These are phyloP conservation scores for Sugiyamaella floridensis DNA, from an alignment of 805 yeast species.

Conservation along the genomic window DNA sequence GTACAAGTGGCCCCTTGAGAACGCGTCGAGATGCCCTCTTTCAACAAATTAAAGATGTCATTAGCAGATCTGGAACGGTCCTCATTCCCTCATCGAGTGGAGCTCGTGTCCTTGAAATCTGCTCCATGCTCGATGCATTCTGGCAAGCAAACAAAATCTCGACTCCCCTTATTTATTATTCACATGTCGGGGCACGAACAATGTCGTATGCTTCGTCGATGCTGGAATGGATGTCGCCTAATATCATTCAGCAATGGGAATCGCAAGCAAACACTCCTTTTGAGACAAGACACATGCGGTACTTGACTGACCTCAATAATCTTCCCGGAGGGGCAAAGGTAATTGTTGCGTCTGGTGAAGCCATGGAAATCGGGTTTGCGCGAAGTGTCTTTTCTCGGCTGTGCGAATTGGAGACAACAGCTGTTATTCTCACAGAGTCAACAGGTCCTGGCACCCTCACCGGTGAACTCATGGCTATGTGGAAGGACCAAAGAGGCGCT, in stretches of 20 bases:
- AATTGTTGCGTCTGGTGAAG: conserved; percentile 67
- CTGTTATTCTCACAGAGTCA: conserved; percentile 69
- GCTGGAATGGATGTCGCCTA: conserved; percentile 92
- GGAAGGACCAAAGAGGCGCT: conserved; percentile 6
- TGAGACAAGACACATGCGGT: conserved; percentile 60
- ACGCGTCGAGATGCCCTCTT: conserved; percentile 58
- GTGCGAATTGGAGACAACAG: conserved; percentile 58
- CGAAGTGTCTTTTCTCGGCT: conserved; percentile 36
- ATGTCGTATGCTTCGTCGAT: conserved; percentile 78
- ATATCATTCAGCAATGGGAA: conserved; percentile 84
- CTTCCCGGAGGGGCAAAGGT: conserved; percentile 48
- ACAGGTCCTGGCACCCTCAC: conserved; percentile 44
- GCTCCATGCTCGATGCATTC: conserved; percentile 65
- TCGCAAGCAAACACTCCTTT: conserved; percentile 67
- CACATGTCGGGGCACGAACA: conserved; percentile 72
- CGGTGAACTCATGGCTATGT: conserved; percentile 38
- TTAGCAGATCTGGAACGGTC: conserved; percentile 73
- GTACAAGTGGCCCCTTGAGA: conserved; percentile 48
- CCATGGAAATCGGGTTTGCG: conserved; percentile 55
- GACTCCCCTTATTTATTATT: conserved; percentile 68
- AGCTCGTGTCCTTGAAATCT: conserved; percentile 72
- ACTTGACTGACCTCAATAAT: conserved; percentile 44
- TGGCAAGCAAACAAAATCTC: conserved; percentile 36
- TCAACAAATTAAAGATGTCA: conserved; percentile 53
- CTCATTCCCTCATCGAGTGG: conserved; percentile 76